Conservation (phyloP, 169 alveolate species). For the Plasmodium vinckei region DNA sequence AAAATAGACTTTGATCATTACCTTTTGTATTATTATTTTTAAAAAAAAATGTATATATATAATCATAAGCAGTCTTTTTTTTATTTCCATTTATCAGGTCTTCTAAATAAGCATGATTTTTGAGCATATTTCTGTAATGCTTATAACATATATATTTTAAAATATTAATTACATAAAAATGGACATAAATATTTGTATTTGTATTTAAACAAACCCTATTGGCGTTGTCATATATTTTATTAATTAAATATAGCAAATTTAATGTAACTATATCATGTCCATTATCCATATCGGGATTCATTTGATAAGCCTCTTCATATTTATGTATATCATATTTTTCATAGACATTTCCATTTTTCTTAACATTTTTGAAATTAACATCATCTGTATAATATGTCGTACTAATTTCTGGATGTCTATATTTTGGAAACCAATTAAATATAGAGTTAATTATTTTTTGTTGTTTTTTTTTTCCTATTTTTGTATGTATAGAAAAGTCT, state of each 20-base stretch:
- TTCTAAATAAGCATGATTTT: slow-evolving; percentile 11
- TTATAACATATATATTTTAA: slow-evolving; percentile 48
- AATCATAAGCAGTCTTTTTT: slow-evolving; percentile 18
- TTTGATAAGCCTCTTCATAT: not conserved
- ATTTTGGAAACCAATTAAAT: not conserved
- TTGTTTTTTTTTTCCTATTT: not conserved
- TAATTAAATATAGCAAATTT: slow-evolving; percentile 28
- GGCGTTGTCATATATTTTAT: slow-evolving; percentile 47
- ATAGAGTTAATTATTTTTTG: not conserved
- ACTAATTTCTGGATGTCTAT: not conserved
- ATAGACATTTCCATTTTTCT: slow-evolving; percentile 22
- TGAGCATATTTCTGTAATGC: slow-evolving; percentile 1
- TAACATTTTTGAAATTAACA: not conserved
- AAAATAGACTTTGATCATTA: not conserved
- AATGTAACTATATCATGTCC: slow-evolving; percentile 20
- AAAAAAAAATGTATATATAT: slow-evolving; percentile 15
- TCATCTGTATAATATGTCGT: no score
- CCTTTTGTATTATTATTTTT: not conserved
- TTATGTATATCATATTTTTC: slow-evolving; percentile 54
- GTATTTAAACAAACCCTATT: slow-evolving; percentile 46
- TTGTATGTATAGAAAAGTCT: slow-evolving; percentile 4
- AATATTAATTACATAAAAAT: slow-evolving; percentile 43
- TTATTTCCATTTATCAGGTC: not conserved
- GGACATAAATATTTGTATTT: slow-evolving; percentile 33
- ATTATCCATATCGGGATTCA: not conserved